Evolutionary conservation across 2,329 filamentous ascomycete species (phyloP).

Genomic region (Macroventuria anomochaeta): DNA sequence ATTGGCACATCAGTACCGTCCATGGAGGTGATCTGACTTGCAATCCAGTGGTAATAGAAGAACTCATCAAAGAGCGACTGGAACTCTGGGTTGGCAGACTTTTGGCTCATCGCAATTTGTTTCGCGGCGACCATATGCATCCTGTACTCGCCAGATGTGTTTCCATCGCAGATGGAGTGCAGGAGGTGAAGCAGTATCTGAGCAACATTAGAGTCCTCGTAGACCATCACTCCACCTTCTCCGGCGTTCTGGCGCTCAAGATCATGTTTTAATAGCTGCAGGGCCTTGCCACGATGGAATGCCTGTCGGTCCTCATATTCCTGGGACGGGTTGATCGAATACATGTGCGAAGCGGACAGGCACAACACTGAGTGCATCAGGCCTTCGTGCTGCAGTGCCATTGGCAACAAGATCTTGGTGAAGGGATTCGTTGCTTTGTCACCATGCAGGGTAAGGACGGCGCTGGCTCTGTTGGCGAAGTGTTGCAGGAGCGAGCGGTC

Average conservation of each 20-base stretch:
- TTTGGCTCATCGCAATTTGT: constrained; percentile 67
- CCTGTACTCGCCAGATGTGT: constrained; percentile 73
- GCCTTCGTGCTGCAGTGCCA: constrained; percentile 79
- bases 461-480: constrained; percentile 79
- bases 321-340: constrained; percentile 58
- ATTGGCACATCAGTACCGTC: constrained; percentile 61
- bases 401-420: constrained; percentile 80
- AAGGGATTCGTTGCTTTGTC: constrained; percentile 80
- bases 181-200: constrained; percentile 66
- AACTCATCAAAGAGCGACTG: constrained; percentile 76
- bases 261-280: constrained; percentile 60
- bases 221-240: constrained; percentile 44
- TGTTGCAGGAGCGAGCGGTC: constrained; percentile 84
- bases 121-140: constrained; percentile 79
- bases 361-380: constrained; percentile 91
- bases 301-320: constrained; percentile 60
- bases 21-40: constrained; percentile 63
- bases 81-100: constrained; percentile 70
- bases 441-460: constrained; percentile 80
- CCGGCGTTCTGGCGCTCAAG: constrained; percentile 48
- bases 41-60: constrained; percentile 80
- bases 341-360: constrained; percentile 77
- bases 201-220: constrained; percentile 66
- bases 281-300: constrained; percentile 46
- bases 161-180: constrained; percentile 67